Evolutionary conservation across 177 flowering plant species (phyloP).

Genomic region (Vitis hybrid): DNA sequence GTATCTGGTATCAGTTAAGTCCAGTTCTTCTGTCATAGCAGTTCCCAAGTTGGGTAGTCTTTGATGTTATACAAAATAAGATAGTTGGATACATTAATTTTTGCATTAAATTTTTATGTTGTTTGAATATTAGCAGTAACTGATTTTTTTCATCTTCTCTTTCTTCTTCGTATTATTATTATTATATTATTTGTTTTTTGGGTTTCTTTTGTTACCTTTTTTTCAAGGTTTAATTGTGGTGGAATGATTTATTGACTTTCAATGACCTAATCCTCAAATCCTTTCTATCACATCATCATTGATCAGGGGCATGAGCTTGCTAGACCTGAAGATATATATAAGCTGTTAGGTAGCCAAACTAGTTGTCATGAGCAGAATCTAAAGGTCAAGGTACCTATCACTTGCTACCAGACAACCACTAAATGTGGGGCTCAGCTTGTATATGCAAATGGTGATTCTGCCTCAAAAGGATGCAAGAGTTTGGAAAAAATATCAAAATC

Average conservation of each 20-base stretch:
- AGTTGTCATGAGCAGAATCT: slow-evolving; percentile 14
- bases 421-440: slow-evolving; percentile 21
- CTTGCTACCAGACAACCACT: slow-evolving; percentile 8
- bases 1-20: no score
- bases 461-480: slow-evolving; percentile 10
- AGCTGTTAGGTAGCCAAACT: slow-evolving; percentile 28
- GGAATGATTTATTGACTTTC: background rate
- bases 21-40: no score
- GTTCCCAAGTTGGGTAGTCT: no score
- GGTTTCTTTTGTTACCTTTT: background rate
- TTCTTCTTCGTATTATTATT: no score
- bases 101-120: no score
- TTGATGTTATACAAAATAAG: no score
- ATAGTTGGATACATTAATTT: no score
- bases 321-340: slow-evolving; percentile 46
- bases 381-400: slow-evolving; percentile 16
- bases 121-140: no score
- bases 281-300: slow-evolving; percentile 6
- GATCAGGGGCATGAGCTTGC: slow-evolving; percentile 47
- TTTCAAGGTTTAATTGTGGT: background rate
- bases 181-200: no score
- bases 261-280: background rate
- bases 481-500: slow-evolving; percentile 20
- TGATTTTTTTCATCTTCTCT: no score
- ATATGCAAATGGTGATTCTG: slow-evolving; percentile 8